Evolutionary conservation across 139 green algal species (phyloP), one percentile per base, ranked within the genome.

Genomic region (Coelastrella sp.): DNA sequence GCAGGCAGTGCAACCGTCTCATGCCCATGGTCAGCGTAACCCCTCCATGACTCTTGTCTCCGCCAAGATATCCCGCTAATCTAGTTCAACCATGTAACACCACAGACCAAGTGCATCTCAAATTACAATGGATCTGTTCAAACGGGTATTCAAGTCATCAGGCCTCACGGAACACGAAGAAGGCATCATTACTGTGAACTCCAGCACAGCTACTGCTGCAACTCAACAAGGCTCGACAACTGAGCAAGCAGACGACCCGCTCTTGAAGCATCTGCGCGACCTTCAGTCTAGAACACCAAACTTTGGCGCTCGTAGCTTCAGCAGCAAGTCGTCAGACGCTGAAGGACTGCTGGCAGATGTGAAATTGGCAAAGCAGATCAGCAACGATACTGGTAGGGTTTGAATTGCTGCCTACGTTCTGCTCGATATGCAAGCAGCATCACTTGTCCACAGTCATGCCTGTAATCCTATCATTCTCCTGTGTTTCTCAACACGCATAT

Each of bases 121-220:
- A 9, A 64, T 4, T 2, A 64, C 53, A 19, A 64, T 64, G 53
- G 53, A 64, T 21, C 30, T 32, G 1, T 64, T 64, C 53, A 64
- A 64, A 27, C 53, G 53, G 17, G 53, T 64, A 27, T 64, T 64
- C 21, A 21, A 21, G 21, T 6, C 53, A 32, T 64, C 53, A 9
- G 6, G 19, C 21, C 1, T 9, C 11, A 64, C 19, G 32, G 27
- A 27, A 40, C 48, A 3, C 35, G 57, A 57, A 19, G 35, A 8
- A 23, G 60, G 64, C 43, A 85, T 77, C 48, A 68, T 68, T 4
- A 71, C 64, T 23, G 60, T 77, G 5, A 50, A 38, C 27, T 25
- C 19, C 25, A 69, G 62, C 45, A 69, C 32, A 27, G 32, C 43
- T 67, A 2, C 38, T 19, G 23, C n/a, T 43, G 23, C 23, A 5